phyloP scores from a whole-genome alignment of 345 rosid species.

The Linum trigynum region DNA sequence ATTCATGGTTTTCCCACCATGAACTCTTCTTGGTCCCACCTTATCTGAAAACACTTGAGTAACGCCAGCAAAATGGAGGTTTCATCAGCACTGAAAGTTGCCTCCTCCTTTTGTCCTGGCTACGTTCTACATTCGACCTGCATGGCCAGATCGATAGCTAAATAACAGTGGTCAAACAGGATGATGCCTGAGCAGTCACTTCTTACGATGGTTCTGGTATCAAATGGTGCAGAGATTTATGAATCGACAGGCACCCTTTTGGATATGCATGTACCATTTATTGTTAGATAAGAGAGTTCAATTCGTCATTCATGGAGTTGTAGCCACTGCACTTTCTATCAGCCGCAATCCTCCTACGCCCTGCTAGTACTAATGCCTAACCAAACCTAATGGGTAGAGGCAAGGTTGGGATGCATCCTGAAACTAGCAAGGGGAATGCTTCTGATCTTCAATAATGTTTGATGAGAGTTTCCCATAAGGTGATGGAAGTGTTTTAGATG shows the following conservation, averaged over 20 bases:
- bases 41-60: neutral
- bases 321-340: neutral
- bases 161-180: neutral
- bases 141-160: neutral
- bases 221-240: neutral
- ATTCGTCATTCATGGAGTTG: neutral
- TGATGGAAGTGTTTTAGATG: no score
- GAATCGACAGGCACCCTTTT: neutral
- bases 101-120: neutral
- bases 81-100: neutral
- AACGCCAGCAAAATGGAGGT: neutral
- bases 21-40: neutral
- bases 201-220: neutral
- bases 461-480: neutral
- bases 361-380: no score
- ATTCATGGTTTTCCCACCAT: neutral
- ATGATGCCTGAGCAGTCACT: neutral
- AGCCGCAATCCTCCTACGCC: neutral
- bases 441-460: neutral
- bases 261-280: neutral
- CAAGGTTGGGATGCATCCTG: neutral
- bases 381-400: neutral
- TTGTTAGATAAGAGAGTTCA: neutral
- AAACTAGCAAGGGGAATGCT: neutral
- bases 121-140: neutral